Evolutionary conservation across 805 yeast species (phyloP), one percentile per base, ranked within the genome.

Genomic region (Geotrichum ghanense): DNA sequence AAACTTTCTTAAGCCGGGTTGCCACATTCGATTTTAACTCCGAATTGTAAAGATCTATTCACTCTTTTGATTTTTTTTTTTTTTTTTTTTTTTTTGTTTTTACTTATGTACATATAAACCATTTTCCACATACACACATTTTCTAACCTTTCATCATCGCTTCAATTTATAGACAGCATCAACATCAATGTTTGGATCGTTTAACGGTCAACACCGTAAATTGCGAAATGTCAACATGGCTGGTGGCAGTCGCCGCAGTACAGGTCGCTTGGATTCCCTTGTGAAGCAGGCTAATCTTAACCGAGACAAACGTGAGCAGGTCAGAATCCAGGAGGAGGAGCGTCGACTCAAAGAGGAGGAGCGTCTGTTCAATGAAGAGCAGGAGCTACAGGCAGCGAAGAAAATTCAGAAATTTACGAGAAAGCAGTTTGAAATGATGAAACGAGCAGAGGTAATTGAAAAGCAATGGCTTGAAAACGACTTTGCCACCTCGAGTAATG

Each of bases 251-350:
- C 62, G 69, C 49, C 12, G 37, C 12, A 19, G 37, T 6, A 31
- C 37, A 6, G 37, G 19, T 31, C 12, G 16, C 19, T 19, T 31
- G 37, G 54, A 67, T 47, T 61, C 72, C 53, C 68, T 73, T 44
- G 63, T 90, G n/a, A 75, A 74, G 48, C 78, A 75, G 52, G 79
- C 95, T 3, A 76, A 76, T 53, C 65, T 66, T 35, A 87, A 84
- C 50, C 70, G 97, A 35, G 72, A 70, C 48, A 73, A 72, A 49
- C 72, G 97, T 48, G 88, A 83, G 48, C 60, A 66, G 25, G 72
- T 66, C 14, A 70, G 84, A 20, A 56, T 60, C 12, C 73, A 70
- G 43, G 74, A 71, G 35, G 66, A 62, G 31, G 75, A 85, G 1
- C 47, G 16, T 16, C 22, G 52, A 47, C 22, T 46, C 31, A 55